Evolutionary conservation across 2,329 filamentous ascomycete genomes (phyloP), one percentile per base, ranked within the genome.

Genomic region (Aspergillus ochraceoroseus): DNA sequence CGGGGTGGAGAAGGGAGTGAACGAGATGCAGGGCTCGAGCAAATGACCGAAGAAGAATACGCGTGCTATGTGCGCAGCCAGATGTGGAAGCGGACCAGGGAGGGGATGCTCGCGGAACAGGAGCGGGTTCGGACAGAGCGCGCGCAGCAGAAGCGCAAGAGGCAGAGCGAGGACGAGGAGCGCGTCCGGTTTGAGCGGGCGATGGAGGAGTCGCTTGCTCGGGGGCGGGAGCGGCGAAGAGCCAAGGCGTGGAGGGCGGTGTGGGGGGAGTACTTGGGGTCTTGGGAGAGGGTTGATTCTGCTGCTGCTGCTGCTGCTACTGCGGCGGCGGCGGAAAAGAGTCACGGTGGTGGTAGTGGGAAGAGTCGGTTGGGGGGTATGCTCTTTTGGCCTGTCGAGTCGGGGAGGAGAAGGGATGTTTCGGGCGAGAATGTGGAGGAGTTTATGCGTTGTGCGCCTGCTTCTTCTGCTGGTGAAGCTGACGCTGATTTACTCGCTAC

Each of bases 21-120:
- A 67, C 77, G 76, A 11, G 71, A n/a, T n/a, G n/a, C n/a, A n/a
- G n/a, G 74, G 43, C 71, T 95, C 8, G 87, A 95, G 64, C 75
- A 74, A 48, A 96, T 96, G 90, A 81, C 74, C 6, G 92, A 96
- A 53, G 89, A 96, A 18, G 85, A 95, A 62, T 98, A 96, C 61
- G 85, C 87, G 0, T 73, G 80, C 2, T 84, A 89, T 62, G 90
- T 98, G 26, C 80, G 90, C 12, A 76, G 76, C 37, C 82, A 81
- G 65, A 96, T 98, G 92, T 98, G 88, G 83, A 89, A 95, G 72
- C 88, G 87, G 68, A 94, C 85, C 38, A 81, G 95, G 58, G 83
- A 90, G 50, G 85, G 90, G 14, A 69, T 94, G 37, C 63, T 90
- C 0, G 85, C 92, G 55, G 87, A 92, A 63, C 76, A 83, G 41